phyloP scores from a whole-genome alignment of 1,139 yeast species.

The Candida buenavistaensis region DNA sequence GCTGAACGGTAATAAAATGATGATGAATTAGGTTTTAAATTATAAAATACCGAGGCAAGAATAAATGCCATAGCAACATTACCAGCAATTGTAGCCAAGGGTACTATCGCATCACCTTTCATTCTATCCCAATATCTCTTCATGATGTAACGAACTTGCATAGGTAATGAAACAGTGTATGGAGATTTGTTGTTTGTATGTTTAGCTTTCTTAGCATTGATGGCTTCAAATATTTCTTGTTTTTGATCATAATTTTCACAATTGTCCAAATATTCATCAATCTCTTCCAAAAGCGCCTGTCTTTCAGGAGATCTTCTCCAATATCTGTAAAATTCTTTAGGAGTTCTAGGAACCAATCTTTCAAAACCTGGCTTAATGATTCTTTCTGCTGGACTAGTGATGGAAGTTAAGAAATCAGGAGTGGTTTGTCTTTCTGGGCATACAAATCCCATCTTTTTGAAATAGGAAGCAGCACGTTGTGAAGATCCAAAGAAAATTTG shows the following conservation, averaged over 20 bases:
- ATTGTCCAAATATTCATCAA: constrained; percentile 19
- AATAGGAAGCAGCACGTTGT: constrained; percentile 42
- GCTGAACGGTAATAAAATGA: constrained; percentile 62
- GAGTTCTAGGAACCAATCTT: constrained; percentile 23
- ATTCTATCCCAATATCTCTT: constrained; percentile 64
- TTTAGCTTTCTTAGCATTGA: constrained; percentile 58
- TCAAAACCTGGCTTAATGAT: constrained; percentile 49
- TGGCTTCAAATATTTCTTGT: constrained; percentile 41
- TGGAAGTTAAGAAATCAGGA: constrained; percentile 52
- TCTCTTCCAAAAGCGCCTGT: constrained; percentile 16
- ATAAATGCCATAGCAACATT: constrained; percentile 74
- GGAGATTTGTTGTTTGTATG: constrained; percentile 56
- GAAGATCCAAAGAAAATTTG: constrained; percentile 60
- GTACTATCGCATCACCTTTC: constrained; percentile 65
- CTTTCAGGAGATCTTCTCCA: constrained; percentile 26
- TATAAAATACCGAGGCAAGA: constrained; percentile 66
- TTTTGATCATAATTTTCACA: constrained; percentile 18
- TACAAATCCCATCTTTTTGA: constrained; percentile 48
- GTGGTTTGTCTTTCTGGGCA: constrained; percentile 80
- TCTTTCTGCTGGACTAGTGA: constrained; percentile 71
- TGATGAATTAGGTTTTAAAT: constrained; percentile 43
- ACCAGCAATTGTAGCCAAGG: constrained; percentile 58
- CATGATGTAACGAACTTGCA: constrained; percentile 65
- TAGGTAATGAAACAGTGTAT: constrained; percentile 60
- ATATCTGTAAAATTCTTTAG: constrained; percentile 23